Evolutionary conservation across 2,329 filamentous ascomycete species (phyloP), one percentile per base, ranked within the genome.

Genomic region (Epichloe sibirici): DNA sequence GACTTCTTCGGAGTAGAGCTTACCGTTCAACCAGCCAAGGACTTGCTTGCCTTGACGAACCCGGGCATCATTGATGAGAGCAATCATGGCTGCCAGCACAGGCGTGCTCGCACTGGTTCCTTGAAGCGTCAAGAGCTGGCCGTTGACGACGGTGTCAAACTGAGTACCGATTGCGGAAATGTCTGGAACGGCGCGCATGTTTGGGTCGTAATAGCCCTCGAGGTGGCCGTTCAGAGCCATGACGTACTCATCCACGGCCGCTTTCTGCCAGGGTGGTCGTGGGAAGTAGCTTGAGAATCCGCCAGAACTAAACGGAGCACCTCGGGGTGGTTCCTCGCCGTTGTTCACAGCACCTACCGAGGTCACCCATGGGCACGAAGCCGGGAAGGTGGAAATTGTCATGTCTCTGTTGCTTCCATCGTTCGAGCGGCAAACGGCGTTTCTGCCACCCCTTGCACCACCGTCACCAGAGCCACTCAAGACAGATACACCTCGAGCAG

Each of bases 351-450:
- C 83, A 6, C 85, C 85, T 1, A 88, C 77, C 2, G 75, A 69
- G 0, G 85, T 88, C 7, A 87, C 77, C 63, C 79, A 88, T 0
- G 83, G 84, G 58, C 85, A 88, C 0, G 77, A 76, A 0, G 76
- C 77, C 0, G 85, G 85, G 65, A 87, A 88, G 5, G 74, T 75
- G 1, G 82, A 74, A 34, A 81, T 69, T 61, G 83, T 81, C 21
- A 74, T 71, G 9, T 74, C 74, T 1, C 70, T 74, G 54, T 77
- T 73, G 44, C 67, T 71, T 23, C 81, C 82, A 53, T 85, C 79
- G 60, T 83, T 81, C 52, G 73, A 73, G 49, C 72, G 66, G 66
- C 82, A 86, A 21, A 57, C 61, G 54, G 80, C 82, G 53, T 66
- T 62, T 15, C 67, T 68, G 3, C 66, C 69, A 4, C 72, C 73